phyloP scores from a whole-genome alignment of 208 protist genomes.

The Crithidia thermophila region DNA sequence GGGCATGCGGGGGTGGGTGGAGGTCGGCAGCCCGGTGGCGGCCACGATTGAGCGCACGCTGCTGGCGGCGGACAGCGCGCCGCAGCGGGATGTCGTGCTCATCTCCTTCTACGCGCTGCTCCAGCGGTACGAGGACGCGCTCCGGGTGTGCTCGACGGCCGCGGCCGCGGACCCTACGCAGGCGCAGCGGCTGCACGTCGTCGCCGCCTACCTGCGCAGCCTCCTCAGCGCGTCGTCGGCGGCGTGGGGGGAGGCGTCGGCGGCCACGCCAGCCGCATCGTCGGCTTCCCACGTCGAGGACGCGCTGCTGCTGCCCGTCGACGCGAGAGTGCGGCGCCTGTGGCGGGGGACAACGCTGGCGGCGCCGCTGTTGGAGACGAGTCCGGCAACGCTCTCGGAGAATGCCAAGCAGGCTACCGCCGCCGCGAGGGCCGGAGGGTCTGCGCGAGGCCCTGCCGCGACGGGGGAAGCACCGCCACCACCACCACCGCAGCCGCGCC shows the following conservation, averaged over 20 bases:
- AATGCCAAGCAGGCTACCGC: conserved; percentile 2
- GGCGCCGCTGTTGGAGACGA: conserved; percentile 18
- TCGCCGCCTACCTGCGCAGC: conserved; percentile 63
- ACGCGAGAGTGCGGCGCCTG: conserved; percentile 1
- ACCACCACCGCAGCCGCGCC: neutral
- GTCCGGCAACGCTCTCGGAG: conserved; percentile 2
- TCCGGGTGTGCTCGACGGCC: conserved; percentile 48
- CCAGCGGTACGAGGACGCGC: conserved; percentile 71
- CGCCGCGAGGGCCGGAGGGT: too few relatives aligned
- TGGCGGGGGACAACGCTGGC: conserved; percentile 21
- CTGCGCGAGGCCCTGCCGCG: too few relatives aligned
- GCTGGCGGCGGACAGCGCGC: conserved; percentile 19
- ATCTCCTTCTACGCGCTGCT: conserved; percentile 70
- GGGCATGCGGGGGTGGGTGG: conserved; percentile 56
- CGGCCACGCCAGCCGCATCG: neutral
- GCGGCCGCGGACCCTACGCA: conserved; percentile 35
- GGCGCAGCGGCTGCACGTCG: conserved; percentile 64
- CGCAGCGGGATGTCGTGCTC: conserved; percentile 40
- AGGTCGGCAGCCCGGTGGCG: conserved; percentile 47
- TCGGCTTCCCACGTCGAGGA: too few relatives aligned
- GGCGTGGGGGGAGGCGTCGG: conserved; percentile 5
- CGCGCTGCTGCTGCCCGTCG: conserved; percentile 11
- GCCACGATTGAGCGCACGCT: conserved; percentile 60
- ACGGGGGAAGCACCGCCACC: neutral
- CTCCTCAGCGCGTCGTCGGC: conserved; percentile 37